Evolutionary conservation across 108 stramenopile species (phyloP).

Genomic region (Skeletonema menzelii): DNA sequence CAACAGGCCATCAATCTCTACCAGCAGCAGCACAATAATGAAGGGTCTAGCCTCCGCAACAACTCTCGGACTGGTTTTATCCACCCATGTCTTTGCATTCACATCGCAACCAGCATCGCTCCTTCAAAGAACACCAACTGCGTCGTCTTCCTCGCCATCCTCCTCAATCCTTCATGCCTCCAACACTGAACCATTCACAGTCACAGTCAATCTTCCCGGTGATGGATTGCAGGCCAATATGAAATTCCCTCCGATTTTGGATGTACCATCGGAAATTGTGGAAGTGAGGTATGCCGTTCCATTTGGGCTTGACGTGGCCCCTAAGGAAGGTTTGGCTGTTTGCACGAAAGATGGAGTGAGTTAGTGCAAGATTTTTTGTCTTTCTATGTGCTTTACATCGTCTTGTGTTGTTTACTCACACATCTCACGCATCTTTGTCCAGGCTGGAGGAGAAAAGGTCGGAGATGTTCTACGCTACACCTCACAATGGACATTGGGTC

Average conservation of each 20-base stretch:
- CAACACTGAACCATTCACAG: conserved; percentile 41
- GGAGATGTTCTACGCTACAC: conserved; percentile 80
- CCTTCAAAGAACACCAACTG: conserved; percentile 4
- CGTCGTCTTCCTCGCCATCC: background rate
- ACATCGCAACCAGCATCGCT: background rate
- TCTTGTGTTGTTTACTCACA: too few species aligned
- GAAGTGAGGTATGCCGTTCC: conserved; percentile 75
- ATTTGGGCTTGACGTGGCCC: conserved; percentile 78
- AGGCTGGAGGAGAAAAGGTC: conserved; percentile 59
- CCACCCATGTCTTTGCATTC: background rate
- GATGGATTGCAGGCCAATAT: conserved; percentile 57
- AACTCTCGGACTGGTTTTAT: background rate
- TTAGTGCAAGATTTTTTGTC: too few species aligned
- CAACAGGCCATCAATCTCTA: too few species aligned
- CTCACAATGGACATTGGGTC: conserved; percentile 78
- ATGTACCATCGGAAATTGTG: conserved; percentile 63
- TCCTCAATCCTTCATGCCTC: conserved; percentile 6
- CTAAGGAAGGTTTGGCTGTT: conserved; percentile 60
- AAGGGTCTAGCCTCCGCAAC: background rate
- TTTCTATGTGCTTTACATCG: too few species aligned
- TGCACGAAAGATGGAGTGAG: conserved; percentile 66
- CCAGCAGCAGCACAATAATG: background rate
- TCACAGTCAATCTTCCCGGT: conserved; percentile 59
- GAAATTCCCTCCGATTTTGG: conserved; percentile 57
- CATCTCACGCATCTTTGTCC: too few species aligned